These are phyloP conservation scores for Amanita fuliginea DNA, from an alignment of 768 basidiomycete genomes.

Conservation along the genomic window DNA sequence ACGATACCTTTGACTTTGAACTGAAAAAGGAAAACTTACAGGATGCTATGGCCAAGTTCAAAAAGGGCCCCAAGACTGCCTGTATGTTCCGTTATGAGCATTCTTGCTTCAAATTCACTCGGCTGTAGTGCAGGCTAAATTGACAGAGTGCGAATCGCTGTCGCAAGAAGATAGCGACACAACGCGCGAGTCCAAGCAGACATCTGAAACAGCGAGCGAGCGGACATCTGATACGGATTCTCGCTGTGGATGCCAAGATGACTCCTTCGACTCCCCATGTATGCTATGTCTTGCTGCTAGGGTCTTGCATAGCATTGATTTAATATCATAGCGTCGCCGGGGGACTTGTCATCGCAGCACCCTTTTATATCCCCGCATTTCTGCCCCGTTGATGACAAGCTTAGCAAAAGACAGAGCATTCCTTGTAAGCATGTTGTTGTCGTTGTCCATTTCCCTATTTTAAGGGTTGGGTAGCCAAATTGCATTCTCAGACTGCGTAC, in stretches of 20 bases:
- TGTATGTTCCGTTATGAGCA: not conserved
- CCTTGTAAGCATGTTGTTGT: not conserved
- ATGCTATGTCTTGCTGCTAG: not conserved
- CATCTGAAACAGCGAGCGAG: not conserved
- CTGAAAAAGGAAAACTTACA: slow-evolving; percentile 14
- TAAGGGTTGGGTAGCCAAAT: not conserved
- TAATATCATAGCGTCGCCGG: not conserved
- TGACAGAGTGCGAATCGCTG: not conserved
- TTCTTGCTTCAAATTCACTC: not conserved
- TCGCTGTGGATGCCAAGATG: not conserved
- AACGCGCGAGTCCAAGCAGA: not conserved
- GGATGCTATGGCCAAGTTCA: slow-evolving; percentile 5
- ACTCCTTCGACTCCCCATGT: not conserved
- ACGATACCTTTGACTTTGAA: slow-evolving; percentile 28
- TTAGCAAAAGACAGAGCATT: not conserved
- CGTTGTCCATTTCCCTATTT: not conserved
- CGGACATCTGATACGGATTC: not conserved
- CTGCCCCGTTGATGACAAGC: not conserved
- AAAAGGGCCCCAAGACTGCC: not conserved
- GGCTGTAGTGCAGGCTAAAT: not conserved
- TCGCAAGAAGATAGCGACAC: not conserved
- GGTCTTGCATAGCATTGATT: not conserved
- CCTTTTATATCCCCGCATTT: not conserved
- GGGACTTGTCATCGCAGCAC: not conserved
- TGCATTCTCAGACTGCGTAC: not conserved